Evolutionary conservation across 352 stramenopile species (phyloP), one percentile per base, ranked within the genome.

Genomic region (Pythium periplocum): DNA sequence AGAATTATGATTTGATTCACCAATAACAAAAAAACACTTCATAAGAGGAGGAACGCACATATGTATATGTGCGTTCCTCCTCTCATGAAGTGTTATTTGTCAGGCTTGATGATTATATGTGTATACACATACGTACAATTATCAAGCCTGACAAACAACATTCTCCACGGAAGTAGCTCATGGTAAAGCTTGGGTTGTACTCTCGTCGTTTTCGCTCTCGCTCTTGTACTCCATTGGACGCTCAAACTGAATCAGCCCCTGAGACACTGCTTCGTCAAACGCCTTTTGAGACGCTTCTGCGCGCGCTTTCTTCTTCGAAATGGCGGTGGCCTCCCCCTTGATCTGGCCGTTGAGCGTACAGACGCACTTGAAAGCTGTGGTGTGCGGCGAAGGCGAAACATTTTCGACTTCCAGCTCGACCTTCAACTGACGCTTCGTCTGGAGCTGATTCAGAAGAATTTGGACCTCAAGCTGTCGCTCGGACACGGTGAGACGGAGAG

Each of bases 301-400:
- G 42, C 72, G 73, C 11, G 89, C 81, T 58, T 97, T 98, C 66
- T 93, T 90, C 59, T 96, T 96, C 40, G 78, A 70, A 1, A 89
- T 61, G 2, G 70, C 81, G 4, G 56, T 68, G 0, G 64, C 64
- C 10, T 58, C 51, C 30, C 51, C 66, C 4, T 83, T 55, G 12
- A 63, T 8, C 35, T 79, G 57, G 10, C 64, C 73, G 8, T 87
- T 87, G 38, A 91, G 46, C 30, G 67, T 62, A 4, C 64, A 76
- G 0, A 58, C 72, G 56, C 73, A 89, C 46, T 75, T 61, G 45
- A 89, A 91, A 35, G 75, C 59, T 0, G 76, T 69, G 1, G 58
- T 42, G 3, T 69, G 59, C 11, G 65, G 66, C 12, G 66, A 67
- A 10, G 72, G 67, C 32, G 68, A 67, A 6, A 88, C 48, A 41